Base-by-base conservation (phyloP, 192 early-diverging fungal species). In the Rhizophagus clarus region DNA sequence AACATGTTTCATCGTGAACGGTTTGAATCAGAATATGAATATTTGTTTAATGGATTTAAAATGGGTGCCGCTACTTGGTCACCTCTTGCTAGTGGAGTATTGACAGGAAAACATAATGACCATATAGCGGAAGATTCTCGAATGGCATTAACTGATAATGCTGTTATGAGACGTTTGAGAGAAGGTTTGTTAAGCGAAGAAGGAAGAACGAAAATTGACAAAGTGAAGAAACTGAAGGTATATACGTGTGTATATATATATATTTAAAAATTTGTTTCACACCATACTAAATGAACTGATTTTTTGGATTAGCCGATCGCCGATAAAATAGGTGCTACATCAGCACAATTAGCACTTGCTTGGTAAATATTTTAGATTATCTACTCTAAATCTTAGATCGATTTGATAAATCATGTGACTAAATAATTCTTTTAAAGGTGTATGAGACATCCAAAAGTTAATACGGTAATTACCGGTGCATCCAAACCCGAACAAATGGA, bases 1-100 rank as follows among this genome's bases (percentile, higher is more conserved):
- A 95, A 95, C 83, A 92, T 95, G 91, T 88, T 95, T 73, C 88
- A 94, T 74, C 91, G 95, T 15, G 94, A 95, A 63, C 88, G 92
- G 26, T 85, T 95, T 47, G 93, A 92, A 79, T 84, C 86, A 56
- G 92, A 95, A 83, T 95, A 95, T 82, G 73, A 82, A 0, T 91
- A 93, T 24, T 74, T 96, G 62, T 94, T 88, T 88, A 84, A 88
- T 63, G 90, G 89, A 80, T 88, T 86, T 76, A 88, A 89, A 1
- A 83, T 95, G 56, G 95, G 95, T 0, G 87, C 91, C 7, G 91
- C 92, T 26, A 92, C 89, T 47, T 96, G 93, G 93, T 96, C 94
- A 4, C 94, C 94, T n/a, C 83, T 95, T 11, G 89, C 89, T 11
- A 87, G 87, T 15, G 93, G 93, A 81, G 74, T 80, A 5, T 82